Evolutionary conservation across 2,329 filamentous ascomycete species (phyloP).

Genomic region (Xylogone sp.): DNA sequence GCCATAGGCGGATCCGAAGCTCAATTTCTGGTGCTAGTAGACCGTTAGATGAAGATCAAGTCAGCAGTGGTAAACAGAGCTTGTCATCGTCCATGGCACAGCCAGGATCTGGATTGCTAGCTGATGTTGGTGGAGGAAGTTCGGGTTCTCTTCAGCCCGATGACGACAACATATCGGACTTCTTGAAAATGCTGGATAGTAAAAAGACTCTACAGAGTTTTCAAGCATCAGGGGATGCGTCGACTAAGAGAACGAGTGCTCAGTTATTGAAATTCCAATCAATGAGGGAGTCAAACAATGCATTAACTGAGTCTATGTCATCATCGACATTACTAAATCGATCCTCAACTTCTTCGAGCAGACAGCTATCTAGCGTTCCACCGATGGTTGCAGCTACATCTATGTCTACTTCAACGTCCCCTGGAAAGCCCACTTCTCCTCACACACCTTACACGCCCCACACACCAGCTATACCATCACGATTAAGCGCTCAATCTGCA

Average conservation of each 20-base stretch:
- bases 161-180: conserved; percentile 90
- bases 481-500: conserved; percentile 88
- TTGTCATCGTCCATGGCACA: conserved; percentile 64
- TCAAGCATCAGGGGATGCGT: conserved; percentile 63
- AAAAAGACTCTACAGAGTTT: conserved; percentile 85
- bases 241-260: conserved; percentile 71
- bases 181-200: conserved; percentile 82
- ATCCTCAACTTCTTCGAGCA: conserved; percentile 70
- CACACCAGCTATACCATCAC: conserved; percentile 87
- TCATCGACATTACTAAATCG: conserved; percentile 82
- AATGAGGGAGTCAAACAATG: conserved; percentile 86
- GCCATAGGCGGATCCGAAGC: conserved; percentile 73
- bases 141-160: conserved; percentile 69
- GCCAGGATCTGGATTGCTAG: conserved; percentile 75
- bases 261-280: conserved; percentile 81
- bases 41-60: conserved; percentile 64
- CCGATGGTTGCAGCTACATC: conserved; percentile 70
- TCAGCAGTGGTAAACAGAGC: conserved; percentile 77
- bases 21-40: conserved; percentile 73
- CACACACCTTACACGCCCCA: conserved; percentile 92
- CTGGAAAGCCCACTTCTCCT: conserved; percentile 83
- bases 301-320: conserved; percentile 87
- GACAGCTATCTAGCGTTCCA: conserved; percentile 55
- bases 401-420: conserved; percentile 81
- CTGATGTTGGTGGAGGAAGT: conserved; percentile 65